phyloP scores from a whole-genome alignment of 148 eudicot species.

The Arctostaphylos glauca region DNA sequence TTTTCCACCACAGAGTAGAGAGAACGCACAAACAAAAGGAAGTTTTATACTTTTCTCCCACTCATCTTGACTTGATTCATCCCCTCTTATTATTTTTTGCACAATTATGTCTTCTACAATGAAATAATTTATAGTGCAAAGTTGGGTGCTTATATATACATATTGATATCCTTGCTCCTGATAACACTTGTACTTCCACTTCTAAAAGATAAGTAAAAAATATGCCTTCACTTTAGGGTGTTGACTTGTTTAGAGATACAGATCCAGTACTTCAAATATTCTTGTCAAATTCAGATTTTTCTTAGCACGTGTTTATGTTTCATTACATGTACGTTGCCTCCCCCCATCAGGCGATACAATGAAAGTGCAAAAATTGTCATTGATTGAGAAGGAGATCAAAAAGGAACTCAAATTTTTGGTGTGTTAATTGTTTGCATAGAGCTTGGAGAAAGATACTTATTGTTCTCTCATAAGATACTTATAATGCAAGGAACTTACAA shows the following conservation, averaged over 20 bases:
- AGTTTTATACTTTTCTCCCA: neutral
- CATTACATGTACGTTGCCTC: neutral
- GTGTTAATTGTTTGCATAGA: neutral
- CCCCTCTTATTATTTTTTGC: neutral
- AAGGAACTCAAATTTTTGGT: neutral
- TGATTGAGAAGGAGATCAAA: neutral
- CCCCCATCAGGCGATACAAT: neutral
- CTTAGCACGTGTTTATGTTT: neutral
- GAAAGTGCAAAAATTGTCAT: neutral
- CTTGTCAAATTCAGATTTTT: neutral
- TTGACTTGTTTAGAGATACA: conserved; percentile 8
- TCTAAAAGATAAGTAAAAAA: neutral
- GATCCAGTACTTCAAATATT: neutral
- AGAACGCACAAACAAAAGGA: neutral
- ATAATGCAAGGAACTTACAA: neutral
- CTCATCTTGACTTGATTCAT: neutral
- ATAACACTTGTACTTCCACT: conserved; percentile 6
- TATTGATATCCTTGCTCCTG: neutral
- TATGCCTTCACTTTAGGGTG: neutral
- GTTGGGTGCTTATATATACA: neutral
- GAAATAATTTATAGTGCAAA: neutral
- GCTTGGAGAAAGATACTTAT: neutral
- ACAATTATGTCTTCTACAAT: neutral
- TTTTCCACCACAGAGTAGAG: neutral
- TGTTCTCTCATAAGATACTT: neutral